Conservation (phyloP, 257 asterid species). For the Marsdenia floribunda region DNA sequence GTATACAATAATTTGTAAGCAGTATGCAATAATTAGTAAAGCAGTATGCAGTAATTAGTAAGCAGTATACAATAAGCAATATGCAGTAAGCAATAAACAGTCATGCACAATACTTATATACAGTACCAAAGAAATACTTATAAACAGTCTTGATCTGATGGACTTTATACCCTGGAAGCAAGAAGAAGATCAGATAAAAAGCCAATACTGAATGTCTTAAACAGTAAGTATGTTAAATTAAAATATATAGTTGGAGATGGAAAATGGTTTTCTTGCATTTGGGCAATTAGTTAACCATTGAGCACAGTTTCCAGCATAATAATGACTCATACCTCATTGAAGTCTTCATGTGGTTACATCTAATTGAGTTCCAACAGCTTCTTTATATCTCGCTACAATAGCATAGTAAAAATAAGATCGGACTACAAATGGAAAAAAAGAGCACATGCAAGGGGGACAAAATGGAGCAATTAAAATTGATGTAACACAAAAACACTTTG, state of each 20-base stretch:
- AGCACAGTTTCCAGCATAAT: neutral
- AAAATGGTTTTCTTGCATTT: neutral
- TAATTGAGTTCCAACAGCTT: conserved; percentile 37
- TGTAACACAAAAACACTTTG: neutral
- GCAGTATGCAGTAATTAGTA: no score
- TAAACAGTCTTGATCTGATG: no score
- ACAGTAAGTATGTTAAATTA: no score
- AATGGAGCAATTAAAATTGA: neutral
- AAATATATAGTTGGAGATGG: no score
- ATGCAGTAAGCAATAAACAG: no score
- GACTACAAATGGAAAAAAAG: neutral
- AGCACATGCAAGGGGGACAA: neutral
- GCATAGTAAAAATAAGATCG: neutral
- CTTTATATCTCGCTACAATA: conserved; percentile 13
- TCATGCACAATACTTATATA: no score
- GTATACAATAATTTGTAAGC: no score
- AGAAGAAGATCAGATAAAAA: neutral
- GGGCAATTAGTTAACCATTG: neutral
- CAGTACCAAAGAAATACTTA: no score
- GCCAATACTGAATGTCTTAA: no score
- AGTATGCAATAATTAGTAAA: no score
- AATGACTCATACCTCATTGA: neutral
- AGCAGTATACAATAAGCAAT: no score
- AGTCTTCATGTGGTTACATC: conserved; percentile 14
- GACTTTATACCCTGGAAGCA: neutral